phyloP scores from a whole-genome alignment of 2,329 filamentous ascomycete species.

The Aspergillus quadrilineatus region DNA sequence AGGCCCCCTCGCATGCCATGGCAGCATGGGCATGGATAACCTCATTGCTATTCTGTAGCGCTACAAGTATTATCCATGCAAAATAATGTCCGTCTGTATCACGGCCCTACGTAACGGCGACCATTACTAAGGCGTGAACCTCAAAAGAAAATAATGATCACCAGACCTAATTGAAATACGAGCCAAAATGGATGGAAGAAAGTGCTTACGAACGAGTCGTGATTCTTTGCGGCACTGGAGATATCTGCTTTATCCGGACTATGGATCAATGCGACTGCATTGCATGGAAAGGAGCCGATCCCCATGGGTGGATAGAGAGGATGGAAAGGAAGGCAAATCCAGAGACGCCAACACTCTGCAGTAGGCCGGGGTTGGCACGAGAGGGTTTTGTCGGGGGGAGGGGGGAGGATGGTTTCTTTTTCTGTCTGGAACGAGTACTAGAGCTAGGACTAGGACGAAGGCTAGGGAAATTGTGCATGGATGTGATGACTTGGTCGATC shows the following conservation, averaged over 20 bases:
- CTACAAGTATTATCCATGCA: not conserved
- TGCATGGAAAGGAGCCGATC: not conserved
- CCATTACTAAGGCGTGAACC: not conserved
- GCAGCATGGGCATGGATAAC: not conserved
- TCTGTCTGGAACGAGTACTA: not conserved
- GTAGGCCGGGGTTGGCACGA: not conserved
- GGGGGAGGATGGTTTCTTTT: not conserved
- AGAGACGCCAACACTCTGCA: not conserved
- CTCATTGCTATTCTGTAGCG: not conserved
- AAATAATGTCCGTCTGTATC: not conserved
- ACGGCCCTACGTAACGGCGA: not conserved
- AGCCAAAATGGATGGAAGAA: not conserved
- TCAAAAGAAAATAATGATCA: not conserved
- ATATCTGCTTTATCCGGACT: too few relatives aligned
- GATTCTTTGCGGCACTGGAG: too few relatives aligned
- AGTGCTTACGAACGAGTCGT: not conserved
- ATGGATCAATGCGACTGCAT: not conserved
- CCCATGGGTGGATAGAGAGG: not conserved
- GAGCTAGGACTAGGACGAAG: not conserved
- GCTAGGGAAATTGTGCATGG: not conserved
- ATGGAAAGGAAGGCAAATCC: conserved; percentile 10
- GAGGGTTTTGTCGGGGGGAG: not conserved
- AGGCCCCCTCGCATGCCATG: not conserved
- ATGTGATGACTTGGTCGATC: not conserved
- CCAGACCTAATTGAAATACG: not conserved